Base-by-base conservation (phyloP, 2,329 filamentous ascomycete genomes). In the Cercospora sesami region DNA sequence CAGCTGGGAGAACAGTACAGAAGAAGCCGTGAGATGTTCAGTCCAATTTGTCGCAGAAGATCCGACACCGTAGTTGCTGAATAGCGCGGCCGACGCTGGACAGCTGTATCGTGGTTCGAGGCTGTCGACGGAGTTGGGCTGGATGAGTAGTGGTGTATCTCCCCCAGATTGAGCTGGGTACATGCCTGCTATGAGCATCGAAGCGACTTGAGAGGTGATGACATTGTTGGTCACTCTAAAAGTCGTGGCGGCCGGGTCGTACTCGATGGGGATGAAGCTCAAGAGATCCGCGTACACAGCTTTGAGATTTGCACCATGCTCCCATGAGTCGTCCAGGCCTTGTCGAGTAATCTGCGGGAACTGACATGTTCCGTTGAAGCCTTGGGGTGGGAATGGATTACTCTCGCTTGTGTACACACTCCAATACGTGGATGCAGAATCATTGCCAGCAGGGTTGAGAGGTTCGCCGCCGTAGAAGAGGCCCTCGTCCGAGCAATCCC, bases 141-240 rank as follows among this genome's bases (percentile, higher is more conserved):
- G 84, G 63, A 86, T 81, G 5, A 77, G 75, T 0, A 86, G 78
- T 1, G 80, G 76, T 1, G 79, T 70, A 18, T 76, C 68, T 18
- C 71, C 65, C 23, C 73, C 36, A 5, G 73, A 71, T 9, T 72
- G 73, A 14, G 70, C 78, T 0, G 80, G 80, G 79, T 87, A 91
- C 88, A 93, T 92, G 66, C 90, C 92, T 65, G 85, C 82, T 64
- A 93, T 84, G 6, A 94, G 78, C 86, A 92, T 92, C 65, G 89
- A 86, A 10, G 90, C 91, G 16, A 94, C 91, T 79, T 95, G 90
- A 74, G 87, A 90, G 2, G 92, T 95, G 75, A 96, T 94, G 61
- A 89, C 84, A 79, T 95, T 95, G 77, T 91, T 91, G 0, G 92
- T 94, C 10, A 94, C 91, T 63, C 91, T 86, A 78, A 90, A 94